Percentiles rank a stretch among this genome's conserved stretches.
These are phyloP conservation scores for Mrakiaceae sp. DNA, from an alignment of 1,284 basidiomycete genomes.

Conservation along the genomic window DNA sequence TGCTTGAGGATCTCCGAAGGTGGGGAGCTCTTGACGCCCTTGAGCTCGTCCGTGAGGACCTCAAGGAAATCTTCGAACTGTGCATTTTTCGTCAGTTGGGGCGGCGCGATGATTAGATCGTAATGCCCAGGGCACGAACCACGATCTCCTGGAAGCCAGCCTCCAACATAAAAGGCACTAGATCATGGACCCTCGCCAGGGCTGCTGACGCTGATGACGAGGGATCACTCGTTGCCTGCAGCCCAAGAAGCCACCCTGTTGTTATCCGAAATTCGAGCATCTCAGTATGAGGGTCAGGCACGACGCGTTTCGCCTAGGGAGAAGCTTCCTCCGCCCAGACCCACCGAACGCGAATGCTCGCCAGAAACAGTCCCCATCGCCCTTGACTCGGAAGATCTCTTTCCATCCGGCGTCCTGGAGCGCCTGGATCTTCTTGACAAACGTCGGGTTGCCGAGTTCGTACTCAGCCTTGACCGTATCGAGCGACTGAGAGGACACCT, in stretches of 20 bases:
- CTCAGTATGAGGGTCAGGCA: too few relatives aligned
- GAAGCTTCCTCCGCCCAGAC: neutral
- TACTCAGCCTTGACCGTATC: neutral
- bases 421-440: constrained; percentile 2
- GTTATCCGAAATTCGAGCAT: too few relatives aligned
- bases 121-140: neutral
- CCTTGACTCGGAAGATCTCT: neutral
- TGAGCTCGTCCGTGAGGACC: neutral
- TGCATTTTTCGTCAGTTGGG: too few relatives aligned
- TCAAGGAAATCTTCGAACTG: constrained; percentile 7
- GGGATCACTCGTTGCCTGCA: too few relatives aligned
- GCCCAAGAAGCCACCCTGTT: too few relatives aligned
- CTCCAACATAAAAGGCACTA: neutral
- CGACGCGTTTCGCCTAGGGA: neutral
- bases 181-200: neutral
- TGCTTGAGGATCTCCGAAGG: neutral
- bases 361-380: constrained; percentile 5
- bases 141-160: constrained; percentile 7
- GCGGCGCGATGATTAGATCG: too few relatives aligned
- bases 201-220: too few relatives aligned
- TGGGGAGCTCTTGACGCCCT: neutral
- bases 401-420: neutral
- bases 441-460: neutral
- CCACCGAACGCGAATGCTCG: neutral
- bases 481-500: too few relatives aligned